Base-by-base conservation (phyloP, 345 rosid genomes). In the Turritis glabra region DNA sequence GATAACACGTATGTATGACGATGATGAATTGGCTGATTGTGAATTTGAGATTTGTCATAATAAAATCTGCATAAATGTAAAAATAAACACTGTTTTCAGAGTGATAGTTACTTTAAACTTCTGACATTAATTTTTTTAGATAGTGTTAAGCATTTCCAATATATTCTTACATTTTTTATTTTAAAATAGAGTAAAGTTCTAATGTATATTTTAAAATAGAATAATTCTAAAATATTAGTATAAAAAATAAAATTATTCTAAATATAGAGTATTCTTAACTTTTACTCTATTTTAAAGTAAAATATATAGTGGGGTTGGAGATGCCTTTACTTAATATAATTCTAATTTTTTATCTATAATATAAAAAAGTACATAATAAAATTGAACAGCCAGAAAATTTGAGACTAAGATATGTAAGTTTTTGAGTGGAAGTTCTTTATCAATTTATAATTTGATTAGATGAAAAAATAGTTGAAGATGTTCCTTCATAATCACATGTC, bases 1-100 rank as follows among this genome's bases (percentile, higher is more conserved):
- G 47, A 60, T 60, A 11, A 61, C 56, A 60, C 74, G 79, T 75
- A 53, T 61, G 38, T 40, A 23, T 68, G 79, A 68, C 56, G 5
- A 47, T 41, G 79, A 75, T 75, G 22, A 61, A 15, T 51, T 67
- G 74, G 27, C 38, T 67, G 3, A 5, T 75, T 26, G 35, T 67
- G 35, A 29, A 26, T 19, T 26, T 67, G 4, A 48, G 10, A 33
- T 56, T 56, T 33, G 18, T 63, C 14, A 18, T 62, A 9, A 58
- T 60, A 72, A 59, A 47, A 22, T 17, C 30, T 52, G 56, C 7
- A 60, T 7, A 50, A 40, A 50, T 72, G 38, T 58, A 30, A 22
- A 58, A 30, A 23, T 18, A 47, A 51, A 47, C 38, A 23, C 40
- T 35, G 38, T 13, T 37, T 50, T 9, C 21, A 51, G 12, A 1